A percentile compares a stretch with the other conserved stretches of the same genome.
phyloP scores from a whole-genome alignment of 352 stramenopile genomes.

The Globisporangium cylindrosporum region DNA sequence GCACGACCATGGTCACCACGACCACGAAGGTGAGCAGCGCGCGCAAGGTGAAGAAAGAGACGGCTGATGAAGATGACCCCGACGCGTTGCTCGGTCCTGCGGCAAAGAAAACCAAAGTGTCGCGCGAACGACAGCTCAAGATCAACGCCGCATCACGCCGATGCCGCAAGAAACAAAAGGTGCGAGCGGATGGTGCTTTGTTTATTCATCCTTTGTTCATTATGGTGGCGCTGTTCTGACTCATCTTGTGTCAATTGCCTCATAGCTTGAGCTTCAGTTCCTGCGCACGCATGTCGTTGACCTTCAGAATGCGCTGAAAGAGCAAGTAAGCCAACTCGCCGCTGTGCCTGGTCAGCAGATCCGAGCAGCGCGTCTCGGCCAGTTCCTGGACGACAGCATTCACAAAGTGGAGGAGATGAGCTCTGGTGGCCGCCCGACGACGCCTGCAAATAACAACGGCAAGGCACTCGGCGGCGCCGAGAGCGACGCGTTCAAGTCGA shows the following conservation, averaged over 20 bases:
- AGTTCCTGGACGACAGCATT: conserved; percentile 70
- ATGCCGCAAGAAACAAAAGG: conserved; percentile 86
- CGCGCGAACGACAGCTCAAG: conserved; percentile 81
- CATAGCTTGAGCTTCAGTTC: conserved; percentile 75
- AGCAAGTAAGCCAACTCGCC: conserved; percentile 58
- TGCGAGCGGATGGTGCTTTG: conserved; percentile 2
- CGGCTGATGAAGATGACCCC: conserved; percentile 18
- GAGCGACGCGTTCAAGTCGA: conserved; percentile 23
- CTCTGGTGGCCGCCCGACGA: conserved; percentile 38
- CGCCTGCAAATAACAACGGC: conserved; percentile 23
- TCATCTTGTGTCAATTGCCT: background rate
- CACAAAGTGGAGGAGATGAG: conserved; percentile 80
- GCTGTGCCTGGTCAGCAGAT: conserved; percentile 37
- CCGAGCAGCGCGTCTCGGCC: conserved; percentile 39
- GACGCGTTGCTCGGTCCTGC: conserved; percentile 21
- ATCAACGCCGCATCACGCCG: conserved; percentile 82
- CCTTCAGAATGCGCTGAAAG: conserved; percentile 63
- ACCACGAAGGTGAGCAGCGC: background rate
- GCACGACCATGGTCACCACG: background rate
- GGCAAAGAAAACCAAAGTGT: conserved; percentile 83
- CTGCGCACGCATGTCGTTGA: conserved; percentile 79
- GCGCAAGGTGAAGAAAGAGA: conserved; percentile 27
- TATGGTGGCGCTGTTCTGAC: background rate
- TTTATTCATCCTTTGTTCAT: background rate
- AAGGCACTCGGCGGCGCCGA: conserved; percentile 27